A percentile compares a stretch with the other conserved stretches of the same genome.
These are phyloP conservation scores for Trifolium subterraneum DNA, from an alignment of 306 rosid genomes.

Conservation along the genomic window DNA sequence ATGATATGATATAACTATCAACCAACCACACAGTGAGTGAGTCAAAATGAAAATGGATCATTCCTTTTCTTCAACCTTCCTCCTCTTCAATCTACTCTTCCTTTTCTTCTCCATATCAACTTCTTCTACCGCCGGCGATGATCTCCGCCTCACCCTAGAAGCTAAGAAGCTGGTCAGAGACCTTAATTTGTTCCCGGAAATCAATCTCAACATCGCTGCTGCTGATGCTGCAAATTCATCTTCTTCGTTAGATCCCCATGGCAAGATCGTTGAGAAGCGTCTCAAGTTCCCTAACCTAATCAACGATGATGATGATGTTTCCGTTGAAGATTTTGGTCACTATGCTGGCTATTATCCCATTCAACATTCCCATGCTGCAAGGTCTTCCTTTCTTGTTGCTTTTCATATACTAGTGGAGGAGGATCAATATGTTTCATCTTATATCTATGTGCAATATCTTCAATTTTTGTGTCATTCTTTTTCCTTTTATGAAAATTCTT, in stretches of 20 bases:
- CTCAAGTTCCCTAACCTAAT: slow-evolving; percentile 60
- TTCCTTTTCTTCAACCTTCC: slow-evolving; percentile 20
- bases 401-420: too few relatives aligned
- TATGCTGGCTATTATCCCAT: slow-evolving; percentile 82
- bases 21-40: neutral
- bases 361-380: slow-evolving; percentile 79
- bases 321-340: slow-evolving; percentile 81
- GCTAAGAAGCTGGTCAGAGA: slow-evolving; percentile 69
- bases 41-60: slow-evolving; percentile 44
- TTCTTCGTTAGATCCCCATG: slow-evolving; percentile 29
- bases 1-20: neutral
- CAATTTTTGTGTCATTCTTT: too few relatives aligned
- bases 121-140: slow-evolving; percentile 31
- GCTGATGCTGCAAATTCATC: slow-evolving; percentile 47
- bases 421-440: too few relatives aligned
- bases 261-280: slow-evolving; percentile 70
- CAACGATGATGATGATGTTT: slow-evolving; percentile 50
- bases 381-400: slow-evolving; percentile 37
- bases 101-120: slow-evolving; percentile 34
- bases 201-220: slow-evolving; percentile 61
- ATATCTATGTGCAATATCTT: too few relatives aligned
- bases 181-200: slow-evolving; percentile 72
- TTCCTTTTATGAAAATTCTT: too few relatives aligned
- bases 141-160: slow-evolving; percentile 37
- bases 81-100: neutral